These are phyloP conservation scores for Lolium multiflorum DNA, from an alignment of 176 grass and related monocot genomes.

Conservation along the genomic window DNA sequence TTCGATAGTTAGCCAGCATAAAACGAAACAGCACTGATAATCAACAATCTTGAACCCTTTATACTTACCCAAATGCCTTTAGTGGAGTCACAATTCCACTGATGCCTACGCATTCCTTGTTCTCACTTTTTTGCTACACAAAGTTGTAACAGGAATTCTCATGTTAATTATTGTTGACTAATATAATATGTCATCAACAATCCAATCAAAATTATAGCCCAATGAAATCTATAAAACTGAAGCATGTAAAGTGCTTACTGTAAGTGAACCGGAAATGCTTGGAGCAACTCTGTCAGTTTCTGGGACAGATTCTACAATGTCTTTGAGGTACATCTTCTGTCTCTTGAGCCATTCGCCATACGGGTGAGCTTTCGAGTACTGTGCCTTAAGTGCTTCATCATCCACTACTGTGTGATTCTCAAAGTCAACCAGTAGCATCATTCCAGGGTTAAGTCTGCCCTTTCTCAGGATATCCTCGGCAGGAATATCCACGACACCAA, in stretches of 20 bases:
- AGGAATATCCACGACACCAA: conserved; percentile 94
- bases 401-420: conserved; percentile 93
- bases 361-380: conserved; percentile 86
- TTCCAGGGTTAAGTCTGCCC: conserved; percentile 95
- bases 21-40: conserved; percentile 9
- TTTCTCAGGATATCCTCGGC: conserved; percentile 84
- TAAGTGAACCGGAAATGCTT: conserved; percentile 60
- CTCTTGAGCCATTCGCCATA: conserved; percentile 88
- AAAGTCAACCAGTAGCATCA: conserved; percentile 99
- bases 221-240: conserved; percentile 6
- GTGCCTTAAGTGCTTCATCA: conserved; percentile 87
- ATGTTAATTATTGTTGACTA: not conserved
- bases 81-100: conserved; percentile 80
- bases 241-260: conserved; percentile 55
- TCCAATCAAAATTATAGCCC: not conserved
- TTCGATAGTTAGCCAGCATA: conserved; percentile 30
- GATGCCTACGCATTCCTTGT: conserved; percentile 59
- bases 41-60: conserved; percentile 2
- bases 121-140: conserved; percentile 47
- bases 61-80: conserved; percentile 92
- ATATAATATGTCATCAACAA: conserved; percentile 37
- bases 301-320: conserved; percentile 83
- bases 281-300: conserved; percentile 65
- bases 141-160: conserved; percentile 32
- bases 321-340: conserved; percentile 75